Evolutionary conservation across 176 grass and related monocot species (phyloP).

Genomic region (Oryza brachyantha): DNA sequence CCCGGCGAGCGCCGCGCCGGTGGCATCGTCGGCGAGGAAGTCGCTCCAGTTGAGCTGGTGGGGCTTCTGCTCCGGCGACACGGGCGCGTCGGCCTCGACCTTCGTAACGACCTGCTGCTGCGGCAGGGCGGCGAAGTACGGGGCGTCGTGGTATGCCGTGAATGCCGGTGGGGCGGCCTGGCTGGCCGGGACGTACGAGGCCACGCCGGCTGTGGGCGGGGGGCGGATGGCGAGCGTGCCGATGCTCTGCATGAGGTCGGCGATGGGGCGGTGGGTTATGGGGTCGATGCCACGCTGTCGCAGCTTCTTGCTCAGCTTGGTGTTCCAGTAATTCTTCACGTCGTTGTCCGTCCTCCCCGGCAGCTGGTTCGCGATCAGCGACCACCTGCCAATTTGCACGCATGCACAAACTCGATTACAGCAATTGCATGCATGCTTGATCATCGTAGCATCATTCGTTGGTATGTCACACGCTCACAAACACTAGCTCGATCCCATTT

Average conservation of each 20-base stretch:
- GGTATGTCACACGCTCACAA: background rate
- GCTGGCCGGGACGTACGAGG: slow-evolving; percentile 30
- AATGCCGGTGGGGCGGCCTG: too few relatives aligned
- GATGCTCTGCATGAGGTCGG: slow-evolving; percentile 73
- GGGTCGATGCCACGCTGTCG: slow-evolving; percentile 86
- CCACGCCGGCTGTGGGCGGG: background rate
- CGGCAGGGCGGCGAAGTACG: slow-evolving; percentile 28
- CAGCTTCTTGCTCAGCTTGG: slow-evolving; percentile 97
- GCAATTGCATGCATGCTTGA: background rate
- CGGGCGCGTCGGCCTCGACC: slow-evolving; percentile 30
- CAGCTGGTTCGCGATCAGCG: slow-evolving; percentile 87
- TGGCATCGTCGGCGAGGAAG: slow-evolving; percentile 40
- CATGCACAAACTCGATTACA: too few relatives aligned
- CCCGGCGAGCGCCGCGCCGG: background rate
- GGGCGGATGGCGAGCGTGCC: slow-evolving; percentile 42
- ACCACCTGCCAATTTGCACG: slow-evolving; percentile 93
- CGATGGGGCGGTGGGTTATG: slow-evolving; percentile 91
- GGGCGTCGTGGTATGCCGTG: slow-evolving; percentile 44
- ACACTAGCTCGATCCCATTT: background rate
- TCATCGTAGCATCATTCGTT: background rate
- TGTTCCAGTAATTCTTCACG: slow-evolving; percentile 99
- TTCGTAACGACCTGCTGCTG: slow-evolving; percentile 25
- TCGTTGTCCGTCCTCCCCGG: slow-evolving; percentile 94
- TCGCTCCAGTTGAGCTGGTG: slow-evolving; percentile 30
- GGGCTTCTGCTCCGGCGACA: background rate